Evolutionary conservation across 2,329 filamentous ascomycete genomes (phyloP), one percentile per base, ranked within the genome.

Genomic region (Trichoderma oligosporum): DNA sequence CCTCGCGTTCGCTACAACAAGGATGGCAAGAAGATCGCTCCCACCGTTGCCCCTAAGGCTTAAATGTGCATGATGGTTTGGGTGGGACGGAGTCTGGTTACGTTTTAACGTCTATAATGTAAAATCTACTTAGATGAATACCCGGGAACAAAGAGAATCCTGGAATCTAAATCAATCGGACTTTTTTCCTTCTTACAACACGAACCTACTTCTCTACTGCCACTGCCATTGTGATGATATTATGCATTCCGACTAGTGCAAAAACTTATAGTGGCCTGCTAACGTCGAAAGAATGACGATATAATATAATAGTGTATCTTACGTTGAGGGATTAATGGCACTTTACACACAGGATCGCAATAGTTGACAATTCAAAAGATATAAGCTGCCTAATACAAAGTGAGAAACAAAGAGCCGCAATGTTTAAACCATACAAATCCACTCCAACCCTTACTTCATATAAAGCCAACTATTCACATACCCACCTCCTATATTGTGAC

Each of bases 1-100:
- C 94, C 94, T 74, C 87, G 94, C 76, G 92, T 99, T 73, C 85
- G 94, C 73, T 99, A 96, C 91, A 99, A 99, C 89, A 97, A 97
- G 88, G 94, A 99, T 76, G 93, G 92, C 84, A 99, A 99, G 91
- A 99, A 99, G 89, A 87, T 99, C 76, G 88, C 87, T 77, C 91
- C 93, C 68, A 88, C 88, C 74, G 52, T 35, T 44, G 49, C 68
- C 64, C 67, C 72, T 59, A 75, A 75, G 72, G 71, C 61, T 64
- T 74, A 71, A 65, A 61, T 62, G 64, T 66, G 65, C 62, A 61
- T 66, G 62, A 62, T 64, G 58, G 45, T 39, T 14, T 49, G 47
- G 48, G 56, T 68, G 65, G 70, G 66, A 70, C 67, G 70, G 72
- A 70, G 70, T 73, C 69, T 67, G 69, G 70, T 70, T 67, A 66